Base-by-base conservation (phyloP, 2,329 filamentous ascomycete genomes). In the Neopestalotiopsis rosae region DNA sequence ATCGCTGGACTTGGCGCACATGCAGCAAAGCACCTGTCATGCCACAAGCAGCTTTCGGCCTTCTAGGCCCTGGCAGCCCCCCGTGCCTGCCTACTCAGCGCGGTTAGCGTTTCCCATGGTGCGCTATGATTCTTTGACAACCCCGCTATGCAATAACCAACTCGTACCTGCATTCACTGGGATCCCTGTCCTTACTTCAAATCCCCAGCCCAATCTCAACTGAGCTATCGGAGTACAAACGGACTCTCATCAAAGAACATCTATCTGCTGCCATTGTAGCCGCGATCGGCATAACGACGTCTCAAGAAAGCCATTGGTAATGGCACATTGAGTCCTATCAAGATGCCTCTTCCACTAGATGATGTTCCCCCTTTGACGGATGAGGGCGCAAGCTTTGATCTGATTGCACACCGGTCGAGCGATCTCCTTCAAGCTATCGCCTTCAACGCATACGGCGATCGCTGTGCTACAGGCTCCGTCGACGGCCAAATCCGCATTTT, bases 401-500 rank as follows among this genome's bases (percentile, higher is more conserved):
- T 92, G 74, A 88, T 94, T 75, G 88, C 90, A 70, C 90, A 94
- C 79, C 91, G 91, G 74, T 92, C 95, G 81, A 89, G 90, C 76
- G 93, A 97, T 79, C 87, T 96, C 59, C 92, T 97, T 65, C 91
- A 95, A 72, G 92, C 94, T 67, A 91, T 95, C 70, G 92, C 94
- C 73, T 97, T 97, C 87, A 98, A 98, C 81, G 91, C 91, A 73
- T 97, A 97, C 79, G 95, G 95, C 74, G 95, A 94, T 75, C 93
- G 95, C 74, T 95, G 95, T 85, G 93, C 95, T 57, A 96, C 94
- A 2, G 94, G 94, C 42, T 96, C 94, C 20, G 93, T 95, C 20
- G 95, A 98, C 80, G 95, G 97, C 79, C 94, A 92, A 79, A 92
- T 98, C 76, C 94, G 95, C 78, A 92, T 98, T 71, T 98, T 95